phyloP scores from a whole-genome alignment of 2,329 filamentous ascomycete species.

The Ophiostoma populinum region DNA sequence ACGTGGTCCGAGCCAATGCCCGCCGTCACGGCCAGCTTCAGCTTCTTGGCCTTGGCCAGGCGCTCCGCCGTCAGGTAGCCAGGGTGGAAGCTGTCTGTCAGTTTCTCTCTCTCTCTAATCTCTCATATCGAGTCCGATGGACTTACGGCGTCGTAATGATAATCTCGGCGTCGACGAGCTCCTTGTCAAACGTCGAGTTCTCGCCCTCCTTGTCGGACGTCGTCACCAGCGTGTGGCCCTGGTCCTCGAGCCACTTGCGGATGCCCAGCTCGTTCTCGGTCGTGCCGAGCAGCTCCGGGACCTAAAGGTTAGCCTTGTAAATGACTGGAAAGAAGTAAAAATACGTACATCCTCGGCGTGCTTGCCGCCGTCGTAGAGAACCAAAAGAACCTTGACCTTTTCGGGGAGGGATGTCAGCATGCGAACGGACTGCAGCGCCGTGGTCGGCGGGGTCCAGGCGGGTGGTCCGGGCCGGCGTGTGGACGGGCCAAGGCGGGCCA shows the following conservation, averaged over 20 bases:
- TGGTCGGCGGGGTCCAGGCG: slow-evolving; percentile 1
- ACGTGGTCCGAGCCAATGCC: slow-evolving; percentile 98
- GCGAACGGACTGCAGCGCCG: slow-evolving; percentile 21
- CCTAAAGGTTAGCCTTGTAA: slow-evolving; percentile 17
- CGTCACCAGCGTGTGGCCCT: slow-evolving; percentile 90
- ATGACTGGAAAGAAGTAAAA: too few species aligned
- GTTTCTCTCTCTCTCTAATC: not conserved
- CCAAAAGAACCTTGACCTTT: slow-evolving; percentile 88
- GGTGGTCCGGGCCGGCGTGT: not conserved
- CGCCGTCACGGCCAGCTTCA: slow-evolving; percentile 92
- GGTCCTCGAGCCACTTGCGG: slow-evolving; percentile 92
- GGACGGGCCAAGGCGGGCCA: not conserved
- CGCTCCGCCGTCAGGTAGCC: slow-evolving; percentile 95
- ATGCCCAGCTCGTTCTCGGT: slow-evolving; percentile 97
- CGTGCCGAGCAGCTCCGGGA: slow-evolving; percentile 75
- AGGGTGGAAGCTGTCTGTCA: slow-evolving; percentile 74
- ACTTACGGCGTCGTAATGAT: slow-evolving; percentile 94
- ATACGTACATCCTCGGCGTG: slow-evolving; percentile 65
- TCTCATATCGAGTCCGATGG: not conserved
- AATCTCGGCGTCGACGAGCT: slow-evolving; percentile 90
- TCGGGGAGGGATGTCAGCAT: slow-evolving; percentile 32
- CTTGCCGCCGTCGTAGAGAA: slow-evolving; percentile 81
- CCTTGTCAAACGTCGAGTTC: slow-evolving; percentile 83
- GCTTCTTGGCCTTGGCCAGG: slow-evolving; percentile 94
- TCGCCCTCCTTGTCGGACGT: slow-evolving; percentile 95